Evolutionary conservation across 371 early-diverging fungal species (phyloP).

Genomic region (Mucor velutinosus): DNA sequence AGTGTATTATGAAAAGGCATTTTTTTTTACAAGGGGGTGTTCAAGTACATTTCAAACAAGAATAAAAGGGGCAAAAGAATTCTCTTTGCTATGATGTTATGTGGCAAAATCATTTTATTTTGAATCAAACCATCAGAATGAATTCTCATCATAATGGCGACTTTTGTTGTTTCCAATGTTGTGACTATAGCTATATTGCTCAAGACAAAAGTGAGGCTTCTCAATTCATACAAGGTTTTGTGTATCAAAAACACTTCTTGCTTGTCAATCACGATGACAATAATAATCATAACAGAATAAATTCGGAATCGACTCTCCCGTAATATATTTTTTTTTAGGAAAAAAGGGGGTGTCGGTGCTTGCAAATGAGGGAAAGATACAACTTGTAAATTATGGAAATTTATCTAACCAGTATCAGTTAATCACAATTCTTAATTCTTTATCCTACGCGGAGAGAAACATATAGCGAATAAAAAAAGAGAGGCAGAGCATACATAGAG

Average conservation of each 20-base stretch:
- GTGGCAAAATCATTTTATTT: background rate
- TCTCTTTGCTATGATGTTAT: background rate
- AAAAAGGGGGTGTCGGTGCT: background rate
- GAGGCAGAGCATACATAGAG: background rate
- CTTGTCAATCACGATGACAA: slow-evolving; percentile 2
- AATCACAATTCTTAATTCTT: background rate
- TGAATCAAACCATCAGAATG: background rate
- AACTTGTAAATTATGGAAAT: background rate
- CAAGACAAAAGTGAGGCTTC: background rate
- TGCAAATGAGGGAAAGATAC: background rate
- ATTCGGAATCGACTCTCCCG: background rate
- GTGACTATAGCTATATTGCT: background rate
- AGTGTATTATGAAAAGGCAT: background rate
- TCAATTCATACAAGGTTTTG: background rate
- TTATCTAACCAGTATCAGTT: background rate
- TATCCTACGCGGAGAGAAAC: background rate
- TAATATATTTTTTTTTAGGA: background rate
- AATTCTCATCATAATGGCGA: slow-evolving; percentile 1
- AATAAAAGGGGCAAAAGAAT: background rate
- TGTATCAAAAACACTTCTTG: background rate
- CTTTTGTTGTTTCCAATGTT: background rate
- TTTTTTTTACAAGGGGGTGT: background rate
- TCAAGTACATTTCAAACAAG: background rate
- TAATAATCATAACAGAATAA: background rate
- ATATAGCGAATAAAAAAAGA: background rate